These are phyloP conservation scores for Cyberlindnera japonica DNA, from an alignment of 805 yeast species.

Conservation along the genomic window DNA sequence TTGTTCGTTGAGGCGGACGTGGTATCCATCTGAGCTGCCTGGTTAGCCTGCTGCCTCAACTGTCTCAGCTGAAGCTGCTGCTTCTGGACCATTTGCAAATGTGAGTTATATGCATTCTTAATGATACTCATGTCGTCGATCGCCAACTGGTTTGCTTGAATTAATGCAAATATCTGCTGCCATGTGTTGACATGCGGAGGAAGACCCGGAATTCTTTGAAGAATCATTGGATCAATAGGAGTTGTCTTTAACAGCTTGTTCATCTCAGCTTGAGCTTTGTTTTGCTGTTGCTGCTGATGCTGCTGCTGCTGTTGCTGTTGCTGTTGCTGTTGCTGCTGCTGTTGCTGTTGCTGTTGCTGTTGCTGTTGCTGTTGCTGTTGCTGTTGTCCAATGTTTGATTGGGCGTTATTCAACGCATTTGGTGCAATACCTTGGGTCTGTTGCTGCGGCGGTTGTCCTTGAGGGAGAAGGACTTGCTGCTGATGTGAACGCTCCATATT, in stretches of 20 bases:
- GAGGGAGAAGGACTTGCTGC: too few relatives aligned
- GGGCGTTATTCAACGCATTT: conserved; percentile 6
- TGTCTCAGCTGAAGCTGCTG: conserved; percentile 39
- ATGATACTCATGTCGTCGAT: conserved; percentile 55
- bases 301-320: conserved; percentile 6
- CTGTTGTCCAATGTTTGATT: conserved; percentile 1
- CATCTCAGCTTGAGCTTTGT: conserved; percentile 27
- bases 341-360: too few relatives aligned
- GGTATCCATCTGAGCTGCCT: conserved; percentile 18
- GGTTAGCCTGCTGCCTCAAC: conserved; percentile 31
- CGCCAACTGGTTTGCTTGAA: conserved; percentile 55
- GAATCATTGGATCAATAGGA: conserved; percentile 68
- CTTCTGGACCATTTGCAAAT: conserved; percentile 51
- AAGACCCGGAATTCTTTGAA: conserved; percentile 65
- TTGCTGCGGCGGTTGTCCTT: too few relatives aligned
- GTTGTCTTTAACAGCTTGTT: conserved; percentile 47
- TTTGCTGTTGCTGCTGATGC: conserved; percentile 6
- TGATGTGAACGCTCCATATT: not conserved
- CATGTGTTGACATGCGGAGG: conserved; percentile 81
- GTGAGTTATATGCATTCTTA: conserved; percentile 64
- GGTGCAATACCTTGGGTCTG: conserved; percentile 2
- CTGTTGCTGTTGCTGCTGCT: conserved; percentile 8
- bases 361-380: conserved; percentile 7
- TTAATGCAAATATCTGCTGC: conserved; percentile 67
- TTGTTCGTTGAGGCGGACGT: not conserved